Evolutionary conservation across 2,329 filamentous ascomycete species (phyloP).

Genomic region (Fusarium camptoceras): DNA sequence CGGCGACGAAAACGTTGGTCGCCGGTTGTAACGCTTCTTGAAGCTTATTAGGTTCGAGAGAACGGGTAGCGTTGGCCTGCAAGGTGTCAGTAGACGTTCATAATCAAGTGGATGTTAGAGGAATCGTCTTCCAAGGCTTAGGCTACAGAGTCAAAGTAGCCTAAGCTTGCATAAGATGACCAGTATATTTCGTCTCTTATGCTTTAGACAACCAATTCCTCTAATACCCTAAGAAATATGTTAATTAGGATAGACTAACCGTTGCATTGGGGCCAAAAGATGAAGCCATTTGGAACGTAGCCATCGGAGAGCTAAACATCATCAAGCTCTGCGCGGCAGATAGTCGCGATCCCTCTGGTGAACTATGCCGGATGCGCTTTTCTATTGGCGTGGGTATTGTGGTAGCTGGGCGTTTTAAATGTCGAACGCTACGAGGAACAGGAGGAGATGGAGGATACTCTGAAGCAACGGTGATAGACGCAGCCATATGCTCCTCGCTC

Average conservation of each 20-base stretch:
- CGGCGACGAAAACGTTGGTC: slow-evolving; percentile 32
- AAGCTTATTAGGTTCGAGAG: slow-evolving; percentile 37
- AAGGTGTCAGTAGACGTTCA: background rate
- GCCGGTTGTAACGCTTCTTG: slow-evolving; percentile 44
- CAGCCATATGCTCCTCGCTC: slow-evolving; percentile 44
- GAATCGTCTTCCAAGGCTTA: background rate
- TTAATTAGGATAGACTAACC: slow-evolving; percentile 21
- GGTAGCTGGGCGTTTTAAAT: slow-evolving; percentile 38
- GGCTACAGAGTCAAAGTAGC: background rate
- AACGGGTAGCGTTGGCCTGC: slow-evolving; percentile 36
- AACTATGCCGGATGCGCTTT: slow-evolving; percentile 44
- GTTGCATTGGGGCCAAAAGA: slow-evolving; percentile 31
- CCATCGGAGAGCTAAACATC: slow-evolving; percentile 48
- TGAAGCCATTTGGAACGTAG: slow-evolving; percentile 46
- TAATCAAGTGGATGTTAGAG: background rate
- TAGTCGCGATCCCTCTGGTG: slow-evolving; percentile 45
- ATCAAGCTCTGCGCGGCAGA: slow-evolving; percentile 47
- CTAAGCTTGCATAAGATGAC: background rate
- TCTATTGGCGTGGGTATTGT: slow-evolving; percentile 38
- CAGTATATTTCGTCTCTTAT: background rate
- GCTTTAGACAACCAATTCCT: background rate
- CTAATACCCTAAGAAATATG: background rate
- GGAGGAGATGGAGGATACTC: slow-evolving; percentile 44
- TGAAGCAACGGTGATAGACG: slow-evolving; percentile 46
- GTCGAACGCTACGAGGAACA: slow-evolving; percentile 39